These are phyloP conservation scores for Proliferodiscus dingleyae DNA, from an alignment of 2,329 filamentous ascomycete genomes.

Conservation along the genomic window DNA sequence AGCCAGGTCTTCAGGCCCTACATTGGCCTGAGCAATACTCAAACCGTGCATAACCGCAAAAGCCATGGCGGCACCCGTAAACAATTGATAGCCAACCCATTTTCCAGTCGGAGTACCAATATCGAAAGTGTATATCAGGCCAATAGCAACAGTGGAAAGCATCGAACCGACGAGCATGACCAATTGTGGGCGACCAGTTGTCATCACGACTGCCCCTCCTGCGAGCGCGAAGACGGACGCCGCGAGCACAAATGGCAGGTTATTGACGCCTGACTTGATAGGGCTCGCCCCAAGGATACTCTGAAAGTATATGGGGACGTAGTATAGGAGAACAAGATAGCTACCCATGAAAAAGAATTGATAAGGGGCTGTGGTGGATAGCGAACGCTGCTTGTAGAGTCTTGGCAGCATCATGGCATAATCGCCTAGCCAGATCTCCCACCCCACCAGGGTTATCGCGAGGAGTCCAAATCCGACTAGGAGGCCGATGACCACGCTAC, in stretches of 20 bases:
- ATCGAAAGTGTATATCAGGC: constrained; percentile 30
- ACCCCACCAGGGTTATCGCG: constrained; percentile 29
- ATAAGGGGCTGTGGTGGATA: constrained; percentile 7
- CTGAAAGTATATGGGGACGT: constrained; percentile 47
- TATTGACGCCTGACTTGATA: constrained; percentile 32
- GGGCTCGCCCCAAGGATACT: constrained; percentile 35
- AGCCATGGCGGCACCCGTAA: constrained; percentile 11
- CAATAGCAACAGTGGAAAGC: constrained; percentile 8
- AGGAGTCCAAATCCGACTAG: constrained; percentile 32
- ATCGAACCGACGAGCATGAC: too few species aligned
- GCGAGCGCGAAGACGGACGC: constrained; percentile 25
- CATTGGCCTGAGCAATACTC: constrained; percentile 40
- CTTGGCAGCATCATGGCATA: constrained; percentile 31
- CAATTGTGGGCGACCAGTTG: constrained; percentile 13
- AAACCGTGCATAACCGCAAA: constrained; percentile 31
- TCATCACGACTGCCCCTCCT: constrained; percentile 23
- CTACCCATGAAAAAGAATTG: constrained; percentile 36
- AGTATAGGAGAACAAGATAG: constrained; percentile 39
- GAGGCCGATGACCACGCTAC: constrained; percentile 35
- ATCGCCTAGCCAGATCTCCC: constrained; percentile 27
- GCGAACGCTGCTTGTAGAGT: constrained; percentile 26
- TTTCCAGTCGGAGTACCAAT: constrained; percentile 10
- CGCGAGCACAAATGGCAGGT: constrained; percentile 36
- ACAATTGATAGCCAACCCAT: constrained; percentile 20
- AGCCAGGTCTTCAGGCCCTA: constrained; percentile 1